Percentiles rank a stretch among this genome's conserved stretches.
phyloP scores from a whole-genome alignment of 31 red algal genomes.

The Odonthalia washingtoniensis region DNA sequence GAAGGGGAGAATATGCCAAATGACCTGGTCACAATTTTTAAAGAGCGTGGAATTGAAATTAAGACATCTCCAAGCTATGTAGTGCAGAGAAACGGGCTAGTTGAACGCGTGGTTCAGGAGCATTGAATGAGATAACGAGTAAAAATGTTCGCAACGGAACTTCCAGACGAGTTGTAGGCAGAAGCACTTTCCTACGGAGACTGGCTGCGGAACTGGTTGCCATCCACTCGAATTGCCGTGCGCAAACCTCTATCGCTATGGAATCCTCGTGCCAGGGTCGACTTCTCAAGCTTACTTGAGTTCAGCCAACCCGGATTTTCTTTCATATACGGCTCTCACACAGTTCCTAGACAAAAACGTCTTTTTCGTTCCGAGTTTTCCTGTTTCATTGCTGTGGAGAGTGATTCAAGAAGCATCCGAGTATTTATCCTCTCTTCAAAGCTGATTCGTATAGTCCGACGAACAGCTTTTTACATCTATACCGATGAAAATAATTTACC shows the following conservation, averaged over 20 bases:
- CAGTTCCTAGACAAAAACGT: not conserved
- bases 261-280: not conserved
- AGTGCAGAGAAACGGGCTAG: constrained; percentile 39
- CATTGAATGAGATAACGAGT: constrained; percentile 51
- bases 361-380: not conserved
- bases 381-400: not conserved
- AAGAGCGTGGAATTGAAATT: not conserved
- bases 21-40: not conserved
- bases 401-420: not conserved
- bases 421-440: not conserved
- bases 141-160: constrained; percentile 20
- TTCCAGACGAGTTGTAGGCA: constrained; percentile 30
- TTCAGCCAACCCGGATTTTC: constrained; percentile 29
- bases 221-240: constrained; percentile 19
- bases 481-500: not conserved
- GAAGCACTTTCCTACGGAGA: constrained; percentile 43
- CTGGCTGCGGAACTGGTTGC: constrained; percentile 41
- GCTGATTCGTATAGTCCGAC: not conserved
- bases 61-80: constrained; percentile 18
- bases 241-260: not conserved
- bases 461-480: not conserved
- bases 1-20: constrained; percentile 6
- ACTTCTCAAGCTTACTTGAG: not conserved
- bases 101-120: constrained; percentile 57
- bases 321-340: not conserved